Percentiles rank a stretch among this genome's conserved stretches.
Conservation (phyloP, 305 asterid species). For the Fraxinus xanthoxyloides region DNA sequence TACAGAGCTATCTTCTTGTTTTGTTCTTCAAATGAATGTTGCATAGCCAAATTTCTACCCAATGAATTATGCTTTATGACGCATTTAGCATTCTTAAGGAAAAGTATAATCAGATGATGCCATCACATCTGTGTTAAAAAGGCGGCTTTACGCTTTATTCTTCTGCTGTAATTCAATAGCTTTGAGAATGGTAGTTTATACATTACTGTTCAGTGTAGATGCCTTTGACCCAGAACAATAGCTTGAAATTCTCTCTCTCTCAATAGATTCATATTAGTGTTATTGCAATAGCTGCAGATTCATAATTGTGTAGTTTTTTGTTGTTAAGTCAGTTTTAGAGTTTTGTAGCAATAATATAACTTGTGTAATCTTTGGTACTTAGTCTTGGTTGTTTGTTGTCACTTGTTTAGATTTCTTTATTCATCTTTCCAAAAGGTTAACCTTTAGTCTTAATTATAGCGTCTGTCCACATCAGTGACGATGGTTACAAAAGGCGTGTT, state of each 20-base stretch:
- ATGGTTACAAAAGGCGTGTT: constrained; percentile 98
- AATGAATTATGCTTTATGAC: neutral
- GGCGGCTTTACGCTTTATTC: neutral
- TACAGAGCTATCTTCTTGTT: neutral
- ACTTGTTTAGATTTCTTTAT: constrained; percentile 7
- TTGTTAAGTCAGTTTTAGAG: neutral
- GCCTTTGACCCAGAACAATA: neutral
- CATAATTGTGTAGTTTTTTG: neutral
- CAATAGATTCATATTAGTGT: neutral
- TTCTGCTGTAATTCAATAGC: neutral
- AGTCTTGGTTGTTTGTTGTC: constrained; percentile 1
- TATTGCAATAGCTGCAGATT: neutral
- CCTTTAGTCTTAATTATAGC: constrained; percentile 47
- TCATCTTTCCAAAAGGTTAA: neutral
- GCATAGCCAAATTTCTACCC: neutral
- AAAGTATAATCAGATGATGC: neutral
- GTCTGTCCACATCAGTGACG: constrained; percentile 90
- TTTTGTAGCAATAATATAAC: neutral
- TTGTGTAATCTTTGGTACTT: neutral
- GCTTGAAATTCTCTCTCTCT: neutral
- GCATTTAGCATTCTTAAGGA: neutral
- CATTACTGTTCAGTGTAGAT: neutral
- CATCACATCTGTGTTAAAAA: neutral
- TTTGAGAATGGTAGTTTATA: neutral
- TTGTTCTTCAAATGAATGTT: neutral